A percentile compares a stretch with the other conserved stretches of the same genome.
phyloP scores from a whole-genome alignment of 345 rosid genomes.

The Gossypium herbaceum region DNA sequence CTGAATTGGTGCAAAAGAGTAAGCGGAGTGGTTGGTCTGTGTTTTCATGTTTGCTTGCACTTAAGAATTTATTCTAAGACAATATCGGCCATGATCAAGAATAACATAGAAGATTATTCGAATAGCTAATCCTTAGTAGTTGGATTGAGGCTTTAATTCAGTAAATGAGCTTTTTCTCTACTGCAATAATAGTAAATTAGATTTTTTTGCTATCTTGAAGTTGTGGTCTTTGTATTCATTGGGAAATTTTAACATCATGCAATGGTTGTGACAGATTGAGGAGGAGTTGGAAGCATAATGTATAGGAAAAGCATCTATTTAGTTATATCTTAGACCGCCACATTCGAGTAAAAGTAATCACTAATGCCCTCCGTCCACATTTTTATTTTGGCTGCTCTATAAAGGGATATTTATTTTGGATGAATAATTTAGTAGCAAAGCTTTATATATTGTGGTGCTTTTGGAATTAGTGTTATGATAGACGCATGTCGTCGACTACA shows the following conservation, averaged over 20 bases:
- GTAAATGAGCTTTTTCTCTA: neutral
- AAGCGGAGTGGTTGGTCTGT: neutral
- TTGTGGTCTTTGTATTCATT: constrained; percentile 10
- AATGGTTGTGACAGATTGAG: constrained; percentile 46
- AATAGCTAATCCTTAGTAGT: neutral
- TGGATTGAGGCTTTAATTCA: neutral
- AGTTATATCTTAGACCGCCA: constrained; percentile 89
- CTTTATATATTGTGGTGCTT: neutral
- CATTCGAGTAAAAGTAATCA: constrained; percentile 70
- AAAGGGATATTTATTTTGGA: neutral
- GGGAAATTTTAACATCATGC: constrained; percentile 8
- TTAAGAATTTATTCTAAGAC: neutral
- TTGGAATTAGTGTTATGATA: too few relatives aligned
- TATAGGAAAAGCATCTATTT: constrained; percentile 82
- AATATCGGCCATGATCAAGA: neutral
- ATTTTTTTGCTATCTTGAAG: neutral
- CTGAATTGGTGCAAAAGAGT: neutral
- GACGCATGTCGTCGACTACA: too few relatives aligned
- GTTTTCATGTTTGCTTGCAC: neutral
- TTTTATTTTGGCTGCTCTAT: neutral
- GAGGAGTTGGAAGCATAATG: constrained; percentile 86
- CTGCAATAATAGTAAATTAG: too few relatives aligned
- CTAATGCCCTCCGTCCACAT: constrained; percentile 61
- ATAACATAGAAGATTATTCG: neutral
- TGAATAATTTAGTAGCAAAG: neutral